Conservation (phyloP, 2,329 filamentous ascomycete species). For the Pseudogymnoascus sp. region DNA sequence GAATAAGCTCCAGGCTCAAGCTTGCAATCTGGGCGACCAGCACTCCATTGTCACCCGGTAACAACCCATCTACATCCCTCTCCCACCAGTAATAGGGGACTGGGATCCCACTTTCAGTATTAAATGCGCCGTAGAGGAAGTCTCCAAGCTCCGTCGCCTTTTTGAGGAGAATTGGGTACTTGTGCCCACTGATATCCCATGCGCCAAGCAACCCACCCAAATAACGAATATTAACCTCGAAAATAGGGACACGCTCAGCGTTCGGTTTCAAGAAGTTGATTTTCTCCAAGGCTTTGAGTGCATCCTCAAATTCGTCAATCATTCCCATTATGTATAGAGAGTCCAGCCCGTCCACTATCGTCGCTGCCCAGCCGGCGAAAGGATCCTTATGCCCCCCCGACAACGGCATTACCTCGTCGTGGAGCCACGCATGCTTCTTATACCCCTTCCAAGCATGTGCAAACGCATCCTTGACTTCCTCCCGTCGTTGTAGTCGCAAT, state of each 20-base stretch:
- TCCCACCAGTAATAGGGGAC: slow-evolving; percentile 70
- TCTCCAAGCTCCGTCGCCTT: slow-evolving; percentile 63
- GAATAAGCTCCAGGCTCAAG: slow-evolving; percentile 62
- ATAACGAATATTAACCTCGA: slow-evolving; percentile 22
- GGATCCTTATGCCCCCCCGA: slow-evolving; percentile 61
- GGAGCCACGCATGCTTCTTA: slow-evolving; percentile 67
- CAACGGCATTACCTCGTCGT: slow-evolving; percentile 75
- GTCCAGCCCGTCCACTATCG: slow-evolving; percentile 72
- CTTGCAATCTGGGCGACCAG: slow-evolving; percentile 10
- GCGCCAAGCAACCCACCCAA: slow-evolving; percentile 19
- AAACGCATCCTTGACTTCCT: slow-evolving; percentile 19
- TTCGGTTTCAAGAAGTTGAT: slow-evolving; percentile 49
- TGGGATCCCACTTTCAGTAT: slow-evolving; percentile 86
- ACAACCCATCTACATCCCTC: slow-evolving; percentile 27
- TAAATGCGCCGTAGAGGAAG: slow-evolving; percentile 61
- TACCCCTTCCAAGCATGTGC: slow-evolving; percentile 62
- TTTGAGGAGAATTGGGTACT: slow-evolving; percentile 39
- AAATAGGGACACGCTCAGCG: slow-evolving; percentile 16
- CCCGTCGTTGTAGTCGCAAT: slow-evolving; percentile 10
- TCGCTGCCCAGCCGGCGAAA: slow-evolving; percentile 85
- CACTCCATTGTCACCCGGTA: slow-evolving; percentile 11
- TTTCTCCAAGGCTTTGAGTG: slow-evolving; percentile 55
- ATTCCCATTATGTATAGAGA: slow-evolving; percentile 79
- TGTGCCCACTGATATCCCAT: slow-evolving; percentile 12
- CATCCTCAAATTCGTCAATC: slow-evolving; percentile 68